These are phyloP conservation scores for Phaeophleospora eucalypticola DNA, from an alignment of 2,329 filamentous ascomycete genomes.

Conservation along the genomic window DNA sequence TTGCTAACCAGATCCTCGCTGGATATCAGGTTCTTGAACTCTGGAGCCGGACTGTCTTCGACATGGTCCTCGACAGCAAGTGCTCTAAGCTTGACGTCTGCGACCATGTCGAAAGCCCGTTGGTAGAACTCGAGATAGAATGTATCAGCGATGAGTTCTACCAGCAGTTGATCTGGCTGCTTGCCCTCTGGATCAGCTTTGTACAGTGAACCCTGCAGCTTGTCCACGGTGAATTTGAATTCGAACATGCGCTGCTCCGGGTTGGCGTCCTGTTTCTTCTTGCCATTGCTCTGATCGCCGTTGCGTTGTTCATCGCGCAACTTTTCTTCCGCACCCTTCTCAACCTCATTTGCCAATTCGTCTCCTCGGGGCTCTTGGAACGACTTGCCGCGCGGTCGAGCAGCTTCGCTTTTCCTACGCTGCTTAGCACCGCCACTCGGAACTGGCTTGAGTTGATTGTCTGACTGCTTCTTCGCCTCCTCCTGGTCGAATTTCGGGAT, in stretches of 20 bases:
- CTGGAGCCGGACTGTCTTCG: conserved; percentile 73
- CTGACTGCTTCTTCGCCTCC: conserved; percentile 31
- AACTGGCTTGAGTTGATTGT: conserved; percentile 32
- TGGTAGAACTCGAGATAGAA: conserved; percentile 87
- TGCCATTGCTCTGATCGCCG: conserved; percentile 40
- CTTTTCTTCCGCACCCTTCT: conserved; percentile 56
- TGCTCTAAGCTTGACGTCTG: conserved; percentile 81
- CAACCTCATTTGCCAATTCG: conserved; percentile 69
- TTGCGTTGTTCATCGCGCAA: conserved; percentile 33
- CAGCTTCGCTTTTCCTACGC: conserved; percentile 36
- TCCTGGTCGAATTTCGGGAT: conserved; percentile 70
- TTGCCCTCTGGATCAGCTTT: conserved; percentile 74
- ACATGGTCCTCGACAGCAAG: conserved; percentile 93
- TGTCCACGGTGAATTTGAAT: conserved; percentile 94
- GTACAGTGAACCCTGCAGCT: conserved; percentile 87
- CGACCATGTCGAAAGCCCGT: conserved; percentile 85
- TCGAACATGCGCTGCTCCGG: conserved; percentile 90
- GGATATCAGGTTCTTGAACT: conserved; percentile 97
- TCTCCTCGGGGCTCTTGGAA: conserved; percentile 68
- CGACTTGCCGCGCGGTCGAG: conserved; percentile 62
- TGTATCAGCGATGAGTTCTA: conserved; percentile 83
- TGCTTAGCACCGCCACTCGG: background rate
- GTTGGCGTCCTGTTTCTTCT: conserved; percentile 49
- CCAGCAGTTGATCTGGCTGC: conserved; percentile 74
- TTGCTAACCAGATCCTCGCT: conserved; percentile 70